These are phyloP conservation scores for Aureobasidium sp. DNA, from an alignment of 2,329 filamentous ascomycete genomes.

Conservation along the genomic window DNA sequence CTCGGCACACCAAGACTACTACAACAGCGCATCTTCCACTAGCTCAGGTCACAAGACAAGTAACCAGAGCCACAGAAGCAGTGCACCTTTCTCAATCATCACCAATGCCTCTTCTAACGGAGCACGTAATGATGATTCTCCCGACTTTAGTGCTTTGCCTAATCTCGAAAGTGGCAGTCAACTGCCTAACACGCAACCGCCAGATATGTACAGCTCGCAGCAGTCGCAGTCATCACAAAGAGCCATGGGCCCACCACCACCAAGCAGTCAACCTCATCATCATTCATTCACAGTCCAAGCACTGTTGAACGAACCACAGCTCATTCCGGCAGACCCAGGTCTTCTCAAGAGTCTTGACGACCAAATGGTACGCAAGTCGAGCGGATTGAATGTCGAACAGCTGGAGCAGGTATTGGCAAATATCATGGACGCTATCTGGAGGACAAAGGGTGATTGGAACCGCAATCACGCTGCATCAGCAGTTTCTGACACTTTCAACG, in stretches of 20 bases:
- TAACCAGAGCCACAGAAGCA: constrained; percentile 34
- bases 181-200: constrained; percentile 57
- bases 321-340: constrained; percentile 40
- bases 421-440: constrained; percentile 88
- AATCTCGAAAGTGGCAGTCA: constrained; percentile 46
- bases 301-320: constrained; percentile 34
- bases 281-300: constrained; percentile 29
- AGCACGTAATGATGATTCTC: constrained; percentile 40
- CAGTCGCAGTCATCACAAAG: constrained; percentile 29
- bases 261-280: constrained; percentile 23
- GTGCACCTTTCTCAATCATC: constrained; percentile 45
- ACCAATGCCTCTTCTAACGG: constrained; percentile 52
- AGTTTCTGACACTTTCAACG: constrained; percentile 67
- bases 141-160: constrained; percentile 48
- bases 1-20: constrained; percentile 54
- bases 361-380: constrained; percentile 59
- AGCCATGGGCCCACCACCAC: constrained; percentile 28
- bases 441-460: constrained; percentile 72
- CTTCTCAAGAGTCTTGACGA: constrained; percentile 54
- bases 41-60: constrained; percentile 70
- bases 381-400: constrained; percentile 82
- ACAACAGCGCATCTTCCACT: constrained; percentile 87
- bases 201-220: constrained; percentile 24
- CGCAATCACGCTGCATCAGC: constrained; percentile 61
- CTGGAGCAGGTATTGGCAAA: constrained; percentile 87